Percentiles rank a stretch among this genome's conserved stretches.
These are phyloP conservation scores for Talaromyces sp. DNA, from an alignment of 2,329 filamentous ascomycete genomes.

Conservation along the genomic window DNA sequence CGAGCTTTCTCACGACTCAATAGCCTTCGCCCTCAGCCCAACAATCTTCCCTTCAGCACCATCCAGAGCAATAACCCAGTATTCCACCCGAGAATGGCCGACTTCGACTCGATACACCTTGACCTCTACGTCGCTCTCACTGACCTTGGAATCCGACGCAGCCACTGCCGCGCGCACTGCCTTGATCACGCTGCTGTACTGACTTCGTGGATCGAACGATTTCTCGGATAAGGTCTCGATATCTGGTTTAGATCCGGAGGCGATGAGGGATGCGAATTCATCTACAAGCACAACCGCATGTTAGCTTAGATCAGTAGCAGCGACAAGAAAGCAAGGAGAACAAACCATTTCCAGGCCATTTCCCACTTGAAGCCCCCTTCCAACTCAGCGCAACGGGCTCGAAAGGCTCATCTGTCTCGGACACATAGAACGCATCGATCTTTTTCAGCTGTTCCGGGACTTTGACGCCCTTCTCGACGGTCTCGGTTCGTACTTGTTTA, in stretches of 20 bases:
- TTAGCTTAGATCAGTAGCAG: background rate
- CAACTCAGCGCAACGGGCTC: conserved; percentile 68
- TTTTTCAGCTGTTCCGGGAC: conserved; percentile 60
- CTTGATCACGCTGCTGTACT: conserved; percentile 54
- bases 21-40: conserved; percentile 71
- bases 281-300: conserved; percentile 42
- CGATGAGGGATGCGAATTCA: conserved; percentile 66
- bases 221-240: conserved; percentile 64
- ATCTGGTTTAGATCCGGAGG: conserved; percentile 19
- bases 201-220: conserved; percentile 69
- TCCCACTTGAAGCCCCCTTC: conserved; percentile 31
- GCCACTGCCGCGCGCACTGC: conserved; percentile 53
- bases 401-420: conserved; percentile 84
- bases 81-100: conserved; percentile 65
- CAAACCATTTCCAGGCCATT: conserved; percentile 36
- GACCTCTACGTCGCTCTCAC: conserved; percentile 53
- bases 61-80: conserved; percentile 71
- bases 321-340: conserved; percentile 9
- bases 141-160: conserved; percentile 26
- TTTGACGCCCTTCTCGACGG: conserved; percentile 47
- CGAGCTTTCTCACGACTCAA: conserved; percentile 58
- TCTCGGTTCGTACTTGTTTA: conserved; percentile 36
- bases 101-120: conserved; percentile 69
- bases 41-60: conserved; percentile 61
- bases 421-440: conserved; percentile 65